Evolutionary conservation across 2,329 filamentous ascomycete genomes (phyloP), one percentile per base, ranked within the genome.

Genomic region (Teratosphaeria viscida): DNA sequence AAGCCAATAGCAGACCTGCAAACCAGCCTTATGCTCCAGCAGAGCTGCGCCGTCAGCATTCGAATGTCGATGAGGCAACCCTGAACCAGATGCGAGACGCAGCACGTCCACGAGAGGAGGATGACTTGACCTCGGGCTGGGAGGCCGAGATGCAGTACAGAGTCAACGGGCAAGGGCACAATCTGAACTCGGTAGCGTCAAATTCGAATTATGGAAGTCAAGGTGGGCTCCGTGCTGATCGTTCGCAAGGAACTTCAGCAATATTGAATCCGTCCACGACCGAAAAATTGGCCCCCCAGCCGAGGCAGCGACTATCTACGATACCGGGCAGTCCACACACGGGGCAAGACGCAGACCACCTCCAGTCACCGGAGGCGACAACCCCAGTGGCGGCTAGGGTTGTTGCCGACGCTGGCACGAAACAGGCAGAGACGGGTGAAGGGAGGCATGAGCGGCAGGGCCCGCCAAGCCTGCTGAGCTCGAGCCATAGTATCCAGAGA

Each of bases 51-150:
- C 85, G 85, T 64, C 90, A 89, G 57, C 94, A 90, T 66, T 91
- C 87, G 66, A 86, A 90, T 26, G 85, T 97, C 72, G 96, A 94
- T 29, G 83, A 81, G 65, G 85, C 85, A 1, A 97, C 92, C 0
- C 79, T 96, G 54, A 82, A 86, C 53, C 90, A 96, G 70, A 80
- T 97, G 71, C 85, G 84, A 35, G 87, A 86, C 65, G 88, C 87
- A 54, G 84, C 65, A 54, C 68, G 66, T 49, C 43, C 43, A 49
- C 43, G 43, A 49, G 43, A 49, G 43, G 43, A 49, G 43, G 43
- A 49, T 49, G 43, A 49, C 8, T 10, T n/a, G 16, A 23, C 6
- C 43, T 19, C 19, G 16, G 55, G 26, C 4, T 63, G 62, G 57
- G 58, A 27, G 37, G 62, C 57, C 27, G 60, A 65, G 34, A 56